Conservation (phyloP, 2,329 filamentous ascomycete genomes). For the Penicillium sp. region DNA sequence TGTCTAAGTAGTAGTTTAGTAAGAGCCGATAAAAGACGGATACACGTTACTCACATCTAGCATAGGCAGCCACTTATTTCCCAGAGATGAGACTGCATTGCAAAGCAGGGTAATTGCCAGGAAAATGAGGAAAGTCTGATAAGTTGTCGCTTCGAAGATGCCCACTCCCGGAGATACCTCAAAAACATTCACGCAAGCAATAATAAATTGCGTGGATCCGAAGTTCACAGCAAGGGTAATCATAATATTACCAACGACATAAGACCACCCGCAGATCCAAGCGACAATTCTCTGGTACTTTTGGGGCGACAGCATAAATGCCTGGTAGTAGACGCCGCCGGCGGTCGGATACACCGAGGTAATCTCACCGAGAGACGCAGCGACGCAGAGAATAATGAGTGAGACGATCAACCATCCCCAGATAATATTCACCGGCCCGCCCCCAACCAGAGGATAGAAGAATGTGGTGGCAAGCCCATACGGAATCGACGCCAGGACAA, state of each 20-base stretch:
- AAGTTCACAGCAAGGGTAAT: constrained; percentile 77
- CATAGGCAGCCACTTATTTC: constrained; percentile 58
- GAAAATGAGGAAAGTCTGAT: constrained; percentile 71
- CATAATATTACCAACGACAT: constrained; percentile 78
- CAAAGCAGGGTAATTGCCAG: constrained; percentile 68
- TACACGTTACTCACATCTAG: constrained; percentile 64
- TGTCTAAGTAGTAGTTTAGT: constrained; percentile 67
- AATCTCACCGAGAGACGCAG: constrained; percentile 69
- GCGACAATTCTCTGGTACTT: constrained; percentile 67
- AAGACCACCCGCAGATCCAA: constrained; percentile 73
- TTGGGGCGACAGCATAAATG: constrained; percentile 66
- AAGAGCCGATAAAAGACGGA: constrained; percentile 41
- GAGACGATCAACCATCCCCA: constrained; percentile 71
- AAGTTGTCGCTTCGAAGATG: constrained; percentile 59
- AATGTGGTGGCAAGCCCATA: constrained; percentile 69
- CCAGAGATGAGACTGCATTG: constrained; percentile 57
- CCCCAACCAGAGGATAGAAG: constrained; percentile 69
- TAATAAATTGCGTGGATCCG: constrained; percentile 62
- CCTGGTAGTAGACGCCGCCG: constrained; percentile 71
- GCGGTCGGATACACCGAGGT: constrained; percentile 70
- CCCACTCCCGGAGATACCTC: constrained; percentile 51
- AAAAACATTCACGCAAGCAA: constrained; percentile 62
- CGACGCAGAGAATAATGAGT: constrained; percentile 65
- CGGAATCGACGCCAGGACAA: constrained; percentile 73
- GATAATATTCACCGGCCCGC: constrained; percentile 70